Evolutionary conservation across 1,284 basidiomycete genomes (phyloP).

Genomic region (Meripilus lineatus): DNA sequence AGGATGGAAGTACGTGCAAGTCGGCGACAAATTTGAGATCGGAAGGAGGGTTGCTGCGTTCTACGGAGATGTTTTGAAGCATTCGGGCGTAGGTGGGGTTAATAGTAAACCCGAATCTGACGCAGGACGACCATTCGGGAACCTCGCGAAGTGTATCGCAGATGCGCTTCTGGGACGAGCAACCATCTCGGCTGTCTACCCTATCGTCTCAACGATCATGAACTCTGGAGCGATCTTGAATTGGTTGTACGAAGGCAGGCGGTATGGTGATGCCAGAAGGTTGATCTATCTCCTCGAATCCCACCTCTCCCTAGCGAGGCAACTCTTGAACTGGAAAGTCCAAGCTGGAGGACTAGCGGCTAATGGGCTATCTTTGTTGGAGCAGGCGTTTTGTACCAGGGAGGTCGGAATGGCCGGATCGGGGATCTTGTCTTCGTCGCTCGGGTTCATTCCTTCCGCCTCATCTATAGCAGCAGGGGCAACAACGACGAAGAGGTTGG

Average conservation of each 20-base stretch:
- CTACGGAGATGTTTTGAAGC: constrained; percentile 62
- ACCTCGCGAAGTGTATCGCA: constrained; percentile 56
- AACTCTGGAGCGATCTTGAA: constrained; percentile 55
- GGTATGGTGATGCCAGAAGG: constrained; percentile 63
- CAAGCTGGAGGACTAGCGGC: constrained; percentile 28
- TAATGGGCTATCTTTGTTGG: constrained; percentile 57
- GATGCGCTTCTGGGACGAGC: constrained; percentile 68
- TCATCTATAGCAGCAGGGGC: background rate
- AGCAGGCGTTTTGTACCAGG: constrained; percentile 67
- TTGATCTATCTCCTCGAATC: constrained; percentile 67
- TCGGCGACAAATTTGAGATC: constrained; percentile 80
- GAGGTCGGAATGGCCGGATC: too few relatives aligned
- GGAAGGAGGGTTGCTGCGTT: constrained; percentile 61
- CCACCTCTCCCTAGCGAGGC: constrained; percentile 55
- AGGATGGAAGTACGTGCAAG: constrained; percentile 75
- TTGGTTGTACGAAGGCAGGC: constrained; percentile 55
- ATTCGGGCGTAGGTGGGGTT: too few relatives aligned
- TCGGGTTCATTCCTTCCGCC: too few relatives aligned
- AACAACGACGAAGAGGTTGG: constrained; percentile 48
- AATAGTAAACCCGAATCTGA: constrained; percentile 50
- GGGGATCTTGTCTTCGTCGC: too few relatives aligned
- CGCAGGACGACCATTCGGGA: constrained; percentile 49
- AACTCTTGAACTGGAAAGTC: constrained; percentile 62
- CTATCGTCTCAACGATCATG: constrained; percentile 65
- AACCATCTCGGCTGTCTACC: constrained; percentile 70